Evolutionary conservation across 352 stramenopile genomes (phyloP).

Genomic region (Blastocystis hominis): DNA sequence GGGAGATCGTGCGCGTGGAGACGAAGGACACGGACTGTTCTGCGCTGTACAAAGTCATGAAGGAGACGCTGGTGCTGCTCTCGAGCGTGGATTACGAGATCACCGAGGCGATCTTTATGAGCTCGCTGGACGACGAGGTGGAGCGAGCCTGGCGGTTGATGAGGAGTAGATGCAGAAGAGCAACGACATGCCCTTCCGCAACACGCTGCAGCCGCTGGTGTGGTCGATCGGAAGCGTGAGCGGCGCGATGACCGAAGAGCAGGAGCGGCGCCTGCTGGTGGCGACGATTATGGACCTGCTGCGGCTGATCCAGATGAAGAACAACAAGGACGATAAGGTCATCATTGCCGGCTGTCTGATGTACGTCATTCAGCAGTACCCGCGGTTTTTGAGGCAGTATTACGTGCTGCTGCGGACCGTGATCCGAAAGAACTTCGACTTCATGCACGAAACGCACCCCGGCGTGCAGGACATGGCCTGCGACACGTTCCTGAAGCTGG

Average conservation of each 20-base stretch:
- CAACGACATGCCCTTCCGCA: constrained; percentile 60
- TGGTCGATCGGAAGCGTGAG: constrained; percentile 98
- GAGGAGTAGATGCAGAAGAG: constrained; percentile 16
- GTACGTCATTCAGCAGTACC: constrained; percentile 97
- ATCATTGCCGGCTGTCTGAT: constrained; percentile 99
- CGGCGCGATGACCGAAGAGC: constrained; percentile 94
- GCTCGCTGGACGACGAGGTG: constrained; percentile 76
- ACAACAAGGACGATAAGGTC: constrained; percentile 98
- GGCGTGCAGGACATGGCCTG: constrained; percentile 99
- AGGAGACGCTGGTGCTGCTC: constrained; percentile 95
- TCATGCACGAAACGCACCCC: constrained; percentile 98
- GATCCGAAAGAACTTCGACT: constrained; percentile 99
- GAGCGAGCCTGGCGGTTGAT: not conserved
- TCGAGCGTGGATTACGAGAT: constrained; percentile 98
- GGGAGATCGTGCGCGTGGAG: constrained; percentile 86
- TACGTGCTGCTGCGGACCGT: constrained; percentile 99
- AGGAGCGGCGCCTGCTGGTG: constrained; percentile 98
- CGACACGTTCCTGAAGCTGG: constrained; percentile 98
- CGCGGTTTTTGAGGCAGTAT: constrained; percentile 92
- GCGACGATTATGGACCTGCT: constrained; percentile 98
- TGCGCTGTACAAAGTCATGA: constrained; percentile 98
- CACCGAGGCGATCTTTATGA: constrained; percentile 96
- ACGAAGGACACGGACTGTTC: constrained; percentile 97
- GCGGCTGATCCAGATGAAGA: constrained; percentile 90
- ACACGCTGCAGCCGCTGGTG: constrained; percentile 97